Evolutionary conservation across 306 rosid genomes (phyloP).

Genomic region (Neltuma alba): DNA sequence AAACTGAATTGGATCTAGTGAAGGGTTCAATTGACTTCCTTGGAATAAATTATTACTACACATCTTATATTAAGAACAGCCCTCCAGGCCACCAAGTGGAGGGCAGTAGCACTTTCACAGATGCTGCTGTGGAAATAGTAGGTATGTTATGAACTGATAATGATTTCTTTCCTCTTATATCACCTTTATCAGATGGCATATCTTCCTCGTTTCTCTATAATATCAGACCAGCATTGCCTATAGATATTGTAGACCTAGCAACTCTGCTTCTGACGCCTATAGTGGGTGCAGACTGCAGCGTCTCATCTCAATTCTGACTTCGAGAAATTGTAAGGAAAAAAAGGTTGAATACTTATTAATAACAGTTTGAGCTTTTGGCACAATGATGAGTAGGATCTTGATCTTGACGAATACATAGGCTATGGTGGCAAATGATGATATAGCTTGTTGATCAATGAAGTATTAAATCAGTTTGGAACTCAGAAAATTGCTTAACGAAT

Average conservation of each 20-base stretch:
- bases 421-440: neutral
- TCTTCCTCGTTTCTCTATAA: neutral
- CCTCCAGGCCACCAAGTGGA: conserved; percentile 18
- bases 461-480: neutral
- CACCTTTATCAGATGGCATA: neutral
- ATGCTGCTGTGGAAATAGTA: neutral
- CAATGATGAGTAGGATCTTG: neutral
- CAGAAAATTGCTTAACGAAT: too few species aligned
- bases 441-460: neutral
- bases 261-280: neutral
- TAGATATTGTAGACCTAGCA: neutral
- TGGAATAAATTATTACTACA: conserved; percentile 41
- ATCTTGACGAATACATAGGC: neutral
- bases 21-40: conserved; percentile 57
- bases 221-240: neutral
- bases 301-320: neutral
- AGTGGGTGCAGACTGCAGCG: neutral
- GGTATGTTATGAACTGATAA: conserved; percentile 24
- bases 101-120: conserved; percentile 1
- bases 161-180: neutral
- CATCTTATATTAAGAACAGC: conserved; percentile 20
- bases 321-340: neutral
- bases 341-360: neutral
- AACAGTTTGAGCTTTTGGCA: neutral
- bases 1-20: conserved; percentile 38